Base-by-base conservation (phyloP, 306 rosid genomes). In the Quercus dentata region DNA sequence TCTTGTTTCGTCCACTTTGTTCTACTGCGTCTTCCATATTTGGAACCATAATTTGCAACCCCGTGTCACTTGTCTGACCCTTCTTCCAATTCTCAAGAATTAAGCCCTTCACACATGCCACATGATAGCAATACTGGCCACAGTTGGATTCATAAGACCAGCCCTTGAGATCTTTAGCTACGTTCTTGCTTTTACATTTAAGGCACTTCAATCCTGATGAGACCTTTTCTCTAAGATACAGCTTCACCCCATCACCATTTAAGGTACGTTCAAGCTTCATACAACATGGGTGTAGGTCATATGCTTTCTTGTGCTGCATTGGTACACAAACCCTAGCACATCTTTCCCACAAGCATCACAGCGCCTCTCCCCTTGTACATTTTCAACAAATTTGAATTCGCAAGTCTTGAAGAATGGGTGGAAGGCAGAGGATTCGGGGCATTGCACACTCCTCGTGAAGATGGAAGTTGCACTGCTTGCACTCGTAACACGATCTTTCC, bases 271-370 rank as follows among this genome's bases (percentile, higher is more conserved):
- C 69, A 10, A 89, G 76, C 15, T 63, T 69, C n/a, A 89, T 17
- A 20, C 90, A 86, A 19, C 84, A 82, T 0, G 92, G 90, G 44
- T 86, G 92, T 0, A 89, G 46, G 59, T 84, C 88, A 18, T 30
- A 62, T 0, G 62, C 78, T 0, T 82, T 17, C 41, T 14, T 76
- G 0, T 19, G 61, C 1, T 74, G 70, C 90, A 84, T 56, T 86
- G 85, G 69, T 82, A 86, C 2, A 79, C 82, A 69, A 82, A 84
- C 41, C 90, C 90, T 74, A 33, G 17, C 57, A 86, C 78, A 81
- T 89, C 89, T 28, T 80, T 80, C 55, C 90, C 90, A 21, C 92
- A 86, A 23, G 79, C 92, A 76, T 86, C 90, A 15, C 90, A 89
- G 1, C 20, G 35, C 25, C 85, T 67, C 3, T 17, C 0, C 6